phyloP scores from a whole-genome alignment of 108 stramenopile species.

The Skeletonema grethae region DNA sequence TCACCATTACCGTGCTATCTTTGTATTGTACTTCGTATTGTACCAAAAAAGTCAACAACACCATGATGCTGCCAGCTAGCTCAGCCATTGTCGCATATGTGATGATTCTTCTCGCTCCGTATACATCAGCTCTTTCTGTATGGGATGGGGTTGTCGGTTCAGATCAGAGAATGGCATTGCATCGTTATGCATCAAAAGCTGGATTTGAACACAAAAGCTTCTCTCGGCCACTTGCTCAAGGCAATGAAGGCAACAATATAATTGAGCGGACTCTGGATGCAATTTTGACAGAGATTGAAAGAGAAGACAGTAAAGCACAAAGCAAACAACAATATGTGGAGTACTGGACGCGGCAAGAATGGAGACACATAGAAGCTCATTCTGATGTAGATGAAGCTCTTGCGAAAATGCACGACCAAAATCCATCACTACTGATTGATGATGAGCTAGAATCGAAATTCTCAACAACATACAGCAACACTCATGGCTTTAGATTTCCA shows the following conservation, averaged over 20 bases:
- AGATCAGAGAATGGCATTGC: conserved; percentile 22
- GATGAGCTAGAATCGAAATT: conserved; percentile 29
- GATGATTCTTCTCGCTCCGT: not conserved
- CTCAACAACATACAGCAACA: conserved; percentile 25
- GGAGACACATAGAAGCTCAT: conserved; percentile 77
- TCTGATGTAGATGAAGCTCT: conserved; percentile 77
- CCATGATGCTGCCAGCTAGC: not conserved
- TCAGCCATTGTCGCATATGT: not conserved
- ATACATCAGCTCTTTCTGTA: conserved; percentile 10
- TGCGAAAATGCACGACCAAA: conserved; percentile 51
- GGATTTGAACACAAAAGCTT: conserved; percentile 50
- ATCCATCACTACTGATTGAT: not conserved
- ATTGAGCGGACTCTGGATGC: conserved; percentile 51
- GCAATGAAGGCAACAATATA: conserved; percentile 13
- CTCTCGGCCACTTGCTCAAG: conserved; percentile 22
- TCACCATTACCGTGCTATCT: no score
- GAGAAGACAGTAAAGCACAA: not conserved
- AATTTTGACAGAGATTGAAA: conserved; percentile 50
- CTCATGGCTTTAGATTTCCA: conserved; percentile 57
- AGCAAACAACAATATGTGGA: conserved; percentile 55
- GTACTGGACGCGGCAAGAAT: conserved; percentile 78
- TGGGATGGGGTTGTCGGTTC: conserved; percentile 47
- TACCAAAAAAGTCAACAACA: no score
- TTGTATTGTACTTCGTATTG: no score
- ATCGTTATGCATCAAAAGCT: conserved; percentile 25